Percentiles rank a stretch among this genome's conserved stretches.
Evolutionary conservation across 1,284 basidiomycete genomes (phyloP).

Genomic region (Papiliotrema flavescens): DNA sequence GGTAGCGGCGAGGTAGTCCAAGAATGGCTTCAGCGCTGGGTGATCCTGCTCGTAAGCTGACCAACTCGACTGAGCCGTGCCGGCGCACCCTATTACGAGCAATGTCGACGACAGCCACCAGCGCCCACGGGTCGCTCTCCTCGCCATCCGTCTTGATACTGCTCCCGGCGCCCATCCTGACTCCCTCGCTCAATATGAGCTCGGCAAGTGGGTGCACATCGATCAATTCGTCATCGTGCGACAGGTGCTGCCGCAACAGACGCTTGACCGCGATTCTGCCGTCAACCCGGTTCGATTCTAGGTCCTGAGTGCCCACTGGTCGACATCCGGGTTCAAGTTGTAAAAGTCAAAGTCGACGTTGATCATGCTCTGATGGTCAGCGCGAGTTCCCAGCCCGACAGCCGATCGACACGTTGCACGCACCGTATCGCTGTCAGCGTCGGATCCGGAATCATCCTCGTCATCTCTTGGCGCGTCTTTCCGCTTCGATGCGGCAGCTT

Average conservation of each 20-base stretch:
- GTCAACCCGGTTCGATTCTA: neutral
- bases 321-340: conserved; percentile 72
- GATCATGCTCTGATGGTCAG: conserved; percentile 55
- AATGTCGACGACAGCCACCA: conserved; percentile 78
- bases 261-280: conserved; percentile 68
- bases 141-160: conserved; percentile 87
- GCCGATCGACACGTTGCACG: neutral
- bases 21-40: conserved; percentile 64
- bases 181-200: conserved; percentile 60
- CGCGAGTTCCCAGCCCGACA: neutral
- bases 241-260: conserved; percentile 73
- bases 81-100: conserved; percentile 64
- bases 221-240: conserved; percentile 70
- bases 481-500: conserved; percentile 23
- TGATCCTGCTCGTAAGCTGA: conserved; percentile 47
- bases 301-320: conserved; percentile 55
- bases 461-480: conserved; percentile 40
- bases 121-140: conserved; percentile 81
- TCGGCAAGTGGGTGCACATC: conserved; percentile 70
- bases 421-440: conserved; percentile 41
- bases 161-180: conserved; percentile 59
- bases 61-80: neutral
- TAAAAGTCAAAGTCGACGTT: conserved; percentile 92
- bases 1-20: conserved; percentile 61
- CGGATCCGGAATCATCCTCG: conserved; percentile 36